These are phyloP conservation scores for Cantharellus anzutake DNA, from an alignment of 768 basidiomycete genomes.

Conservation along the genomic window DNA sequence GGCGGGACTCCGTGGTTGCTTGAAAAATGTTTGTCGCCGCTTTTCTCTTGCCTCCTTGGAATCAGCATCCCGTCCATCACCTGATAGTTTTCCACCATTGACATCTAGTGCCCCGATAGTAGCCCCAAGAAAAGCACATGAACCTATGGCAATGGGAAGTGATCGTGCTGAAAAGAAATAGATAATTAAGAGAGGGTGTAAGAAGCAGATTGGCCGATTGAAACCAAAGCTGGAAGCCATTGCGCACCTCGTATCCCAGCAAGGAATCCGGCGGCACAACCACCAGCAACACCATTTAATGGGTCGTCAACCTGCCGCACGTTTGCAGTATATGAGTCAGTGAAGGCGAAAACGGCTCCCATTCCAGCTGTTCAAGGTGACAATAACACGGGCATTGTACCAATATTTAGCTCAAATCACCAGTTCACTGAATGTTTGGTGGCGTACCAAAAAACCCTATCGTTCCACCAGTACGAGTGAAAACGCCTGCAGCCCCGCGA, in stretches of 20 bases:
- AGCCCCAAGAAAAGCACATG: slow-evolving; percentile 61
- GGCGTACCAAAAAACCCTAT: slow-evolving; percentile 72
- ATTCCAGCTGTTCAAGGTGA: slow-evolving; percentile 44
- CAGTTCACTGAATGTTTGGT: no score
- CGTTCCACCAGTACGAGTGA: slow-evolving; percentile 74
- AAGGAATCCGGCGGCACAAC: slow-evolving; percentile 84
- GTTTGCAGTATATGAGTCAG: slow-evolving; percentile 68
- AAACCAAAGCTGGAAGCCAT: neutral
- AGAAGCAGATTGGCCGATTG: neutral
- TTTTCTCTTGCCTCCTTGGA: slow-evolving; percentile 34
- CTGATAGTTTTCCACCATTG: slow-evolving; percentile 38
- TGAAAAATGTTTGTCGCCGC: slow-evolving; percentile 67
- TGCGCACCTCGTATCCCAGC: slow-evolving; percentile 62
- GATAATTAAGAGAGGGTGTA: neutral
- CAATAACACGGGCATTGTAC: neutral
- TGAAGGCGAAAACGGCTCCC: slow-evolving; percentile 71
- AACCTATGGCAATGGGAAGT: slow-evolving; percentile 59
- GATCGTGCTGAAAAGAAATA: slow-evolving; percentile 42
- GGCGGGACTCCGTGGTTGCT: slow-evolving; percentile 18
- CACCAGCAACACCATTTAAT: slow-evolving; percentile 67
- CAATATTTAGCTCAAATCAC: no score
- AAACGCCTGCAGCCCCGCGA: slow-evolving; percentile 64
- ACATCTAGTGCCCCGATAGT: slow-evolving; percentile 69
- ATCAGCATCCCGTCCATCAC: slow-evolving; percentile 18
- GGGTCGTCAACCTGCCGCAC: slow-evolving; percentile 59